Evolutionary conservation across 176 grass and related monocot species (phyloP), one percentile per base, ranked within the genome.

Genomic region (Aegilops sharonensis): DNA sequence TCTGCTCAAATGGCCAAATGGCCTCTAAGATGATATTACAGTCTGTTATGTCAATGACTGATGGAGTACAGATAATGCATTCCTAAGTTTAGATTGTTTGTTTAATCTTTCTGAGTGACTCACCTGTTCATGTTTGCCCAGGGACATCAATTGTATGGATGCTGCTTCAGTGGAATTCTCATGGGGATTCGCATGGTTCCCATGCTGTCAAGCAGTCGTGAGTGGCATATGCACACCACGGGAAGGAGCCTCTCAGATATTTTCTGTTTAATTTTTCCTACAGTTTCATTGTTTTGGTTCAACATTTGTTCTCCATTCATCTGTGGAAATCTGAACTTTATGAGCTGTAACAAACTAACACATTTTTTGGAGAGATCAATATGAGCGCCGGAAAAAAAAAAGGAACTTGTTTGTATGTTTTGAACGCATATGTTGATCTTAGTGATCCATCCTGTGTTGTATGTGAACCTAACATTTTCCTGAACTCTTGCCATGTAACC

Each of bases 61-160:
- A 54, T 9, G 0, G 1, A 0, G 7, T 21, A 52, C 27, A 54
- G 15, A 52, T 54, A 31, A 31, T 54, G 24, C 72, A 52, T 76
- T 30, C 18, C 4, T 72, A 40, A 4, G 18, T 71, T 67, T 56
- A 48, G 12, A 1, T 14, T 50, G 6, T 73, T 65, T 72, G 37
- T 5, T 62, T 48, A 75, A 70, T 2, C 27, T 80, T 42, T 39
- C 65, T 68, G 50, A 87, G 18, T 3, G 18, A 75, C 73, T 47
- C 37, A n/a, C 15, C 0, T 59, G 43, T 47, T 47, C 43, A 47
- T 78, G 23, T 85, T 81, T 83, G 31, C 32, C 15, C 23, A 94
- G 92, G 92, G 18, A 92, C 90, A 9, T 94, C 92, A 21, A 92
- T 92, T 52, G 66, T 92, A 66, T 94, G 92, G 92, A 94, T 94